Base-by-base conservation (phyloP, 495 filamentous ascomycete species). In the Aspergillus steynii region DNA sequence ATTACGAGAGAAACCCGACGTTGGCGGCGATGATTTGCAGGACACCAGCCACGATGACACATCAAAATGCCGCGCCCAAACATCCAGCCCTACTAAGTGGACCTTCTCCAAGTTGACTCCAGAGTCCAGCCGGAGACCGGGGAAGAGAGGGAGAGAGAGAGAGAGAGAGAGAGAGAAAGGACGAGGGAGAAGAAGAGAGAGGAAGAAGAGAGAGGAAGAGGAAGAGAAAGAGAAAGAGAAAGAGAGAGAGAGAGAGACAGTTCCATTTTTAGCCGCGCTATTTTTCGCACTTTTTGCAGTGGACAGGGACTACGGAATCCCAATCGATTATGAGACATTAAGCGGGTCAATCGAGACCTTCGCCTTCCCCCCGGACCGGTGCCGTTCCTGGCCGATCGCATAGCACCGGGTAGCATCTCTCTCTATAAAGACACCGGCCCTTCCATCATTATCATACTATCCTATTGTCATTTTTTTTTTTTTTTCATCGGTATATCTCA, bases 361-460 rank as follows among this genome's bases (percentile, higher is more conserved):
- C 9, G 31, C 6, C 31, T 34, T 5, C 31, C 31, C 61, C 61
- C 67, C 64, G 64, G 64, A 65, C 62, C 60, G 58, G 56, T 54
- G 47, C 60, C 62, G 67, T 69, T 53, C 64, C 67, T 69, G 62
- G 67, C 67, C 62, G 64, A 69, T 66, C 67, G 67, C 64, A 66
- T 69, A 69, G 59, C 61, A 61, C 61, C 67, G 67, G 67, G 32
- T 60, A 61, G n/a, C 6, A 10, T 49, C 46, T 49, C 46, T 26
- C 46, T 5, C 15, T 4, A 15, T 26, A 49, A 26, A 20, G 20
- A 20, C 20, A 20, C 20, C 20, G 20, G 20, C 20, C 20, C 20
- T 20, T 20, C 20, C 20, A 20, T 20, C 20, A 20, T 20, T 20
- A 20, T 20, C 20, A 20, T 20, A 20, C 20, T 20, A 20, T 20